Base-by-base conservation (phyloP, 23 red algal species). In the Agarophyton chilense region DNA sequence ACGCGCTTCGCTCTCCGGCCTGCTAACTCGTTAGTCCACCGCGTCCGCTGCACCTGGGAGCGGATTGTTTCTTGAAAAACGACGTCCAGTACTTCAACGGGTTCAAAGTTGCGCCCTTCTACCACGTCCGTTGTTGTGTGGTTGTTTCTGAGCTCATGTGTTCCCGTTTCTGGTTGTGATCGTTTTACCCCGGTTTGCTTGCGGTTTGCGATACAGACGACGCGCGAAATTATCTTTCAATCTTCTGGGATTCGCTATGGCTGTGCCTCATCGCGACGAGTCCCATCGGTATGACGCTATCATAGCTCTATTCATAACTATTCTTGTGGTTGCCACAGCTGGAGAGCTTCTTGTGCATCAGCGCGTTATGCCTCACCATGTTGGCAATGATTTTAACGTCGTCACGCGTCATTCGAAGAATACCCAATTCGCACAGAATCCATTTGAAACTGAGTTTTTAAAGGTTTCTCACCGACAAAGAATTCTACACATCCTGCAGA, bases 381-480 rank as follows among this genome's bases (percentile, higher is more conserved):
- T 74, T 74, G 43, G 41, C 13, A 39, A 49, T 49, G 68, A 74
- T n/a, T 43, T 74, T 25, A 49, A 43, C 18, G 68, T 49, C 68
- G 41, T 49, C 21, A 40, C 43, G 14, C 68, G 21, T 46, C 68
- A 21, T 74, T 74, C 41, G 13, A 18, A 49, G 0, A 4, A 19
- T 29, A 24, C 68, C 21, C 68, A 74, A 18, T n/a, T 46, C 38
- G 38, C n/a, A 4, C 40, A 74, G 9, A 18, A 1, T 29, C 9
- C 32, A 2, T 36, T 36, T 65, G 21, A 74, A 47, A 29, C 68
- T 1, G n/a, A 29, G 45, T 16, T 74, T 18, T 31, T 49, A 25
- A 49, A 47, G 43, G 57, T 87, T 41, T 53, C 82, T 8, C 49
- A 68, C 0, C 21, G 63, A 55, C 61, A 87, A 75, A 60, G 60